phyloP scores from a whole-genome alignment of 2,329 filamentous ascomycete species.

The Hymenoscyphus scutula region DNA sequence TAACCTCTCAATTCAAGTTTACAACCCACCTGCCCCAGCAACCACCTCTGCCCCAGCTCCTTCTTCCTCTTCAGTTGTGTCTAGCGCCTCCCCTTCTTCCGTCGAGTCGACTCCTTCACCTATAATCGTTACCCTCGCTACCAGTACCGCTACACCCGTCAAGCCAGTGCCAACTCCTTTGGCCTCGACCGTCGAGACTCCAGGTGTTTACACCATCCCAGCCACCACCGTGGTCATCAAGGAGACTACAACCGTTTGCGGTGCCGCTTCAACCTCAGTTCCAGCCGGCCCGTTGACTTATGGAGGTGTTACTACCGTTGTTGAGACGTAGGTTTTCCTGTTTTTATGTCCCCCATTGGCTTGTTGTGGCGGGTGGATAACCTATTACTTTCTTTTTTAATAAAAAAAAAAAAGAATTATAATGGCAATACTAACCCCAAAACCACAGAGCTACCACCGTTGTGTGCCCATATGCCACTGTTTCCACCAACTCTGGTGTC shows the following conservation, averaged over 20 bases:
- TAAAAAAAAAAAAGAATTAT: no score
- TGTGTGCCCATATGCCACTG: slow-evolving; percentile 67
- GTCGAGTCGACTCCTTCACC: background rate
- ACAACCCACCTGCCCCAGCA: slow-evolving; percentile 27
- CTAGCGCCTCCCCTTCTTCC: background rate
- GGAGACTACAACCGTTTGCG: slow-evolving; percentile 56
- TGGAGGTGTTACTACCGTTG: slow-evolving; percentile 68
- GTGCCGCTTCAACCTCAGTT: slow-evolving; percentile 58
- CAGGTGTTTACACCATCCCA: slow-evolving; percentile 73
- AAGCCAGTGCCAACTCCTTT: slow-evolving; percentile 45
- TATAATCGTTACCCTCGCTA: slow-evolving; percentile 36
- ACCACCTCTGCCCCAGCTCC: slow-evolving; percentile 31
- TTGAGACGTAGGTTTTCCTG: no score
- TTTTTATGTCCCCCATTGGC: no score
- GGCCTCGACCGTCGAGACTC: slow-evolving; percentile 56
- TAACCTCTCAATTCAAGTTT: slow-evolving; percentile 18
- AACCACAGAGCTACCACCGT: slow-evolving; percentile 64
- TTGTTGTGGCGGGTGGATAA: no score
- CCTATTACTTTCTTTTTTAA: no score
- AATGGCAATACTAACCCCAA: no score
- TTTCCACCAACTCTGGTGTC: slow-evolving; percentile 55
- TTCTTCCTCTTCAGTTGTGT: slow-evolving; percentile 17
- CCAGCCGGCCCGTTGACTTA: slow-evolving; percentile 64
- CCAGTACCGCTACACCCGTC: slow-evolving; percentile 35
- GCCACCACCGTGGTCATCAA: slow-evolving; percentile 58